A percentile compares a stretch with the other conserved stretches of the same genome.
Conservation (phyloP, 352 stramenopile species). For the Saprolegnia parasitica region DNA sequence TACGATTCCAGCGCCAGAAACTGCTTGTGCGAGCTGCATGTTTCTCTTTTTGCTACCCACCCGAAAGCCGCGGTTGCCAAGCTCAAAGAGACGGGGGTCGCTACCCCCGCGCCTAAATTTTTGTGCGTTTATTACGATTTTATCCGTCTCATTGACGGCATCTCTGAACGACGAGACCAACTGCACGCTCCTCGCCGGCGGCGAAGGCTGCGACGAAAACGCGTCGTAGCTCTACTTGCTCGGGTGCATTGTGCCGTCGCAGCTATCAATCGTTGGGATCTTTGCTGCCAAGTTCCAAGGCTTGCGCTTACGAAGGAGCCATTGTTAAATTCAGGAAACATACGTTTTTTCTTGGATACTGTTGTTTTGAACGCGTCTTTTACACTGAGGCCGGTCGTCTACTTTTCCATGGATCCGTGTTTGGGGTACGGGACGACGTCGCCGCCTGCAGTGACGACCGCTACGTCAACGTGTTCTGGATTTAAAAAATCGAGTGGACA, state of each 20-base stretch:
- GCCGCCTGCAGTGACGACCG: too few species aligned
- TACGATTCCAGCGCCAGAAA: conserved; percentile 29
- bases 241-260: neutral
- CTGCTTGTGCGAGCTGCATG: neutral
- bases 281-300: neutral
- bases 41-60: neutral
- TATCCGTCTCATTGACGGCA: conserved; percentile 10
- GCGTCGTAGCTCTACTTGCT: neutral
- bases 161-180: conserved; percentile 13
- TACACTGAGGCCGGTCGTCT: too few species aligned
- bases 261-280: neutral
- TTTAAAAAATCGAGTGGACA: too few species aligned
- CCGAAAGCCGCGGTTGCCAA: conserved; percentile 11
- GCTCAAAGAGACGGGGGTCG: neutral
- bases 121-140: neutral
- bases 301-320: neutral
- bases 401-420: too few species aligned
- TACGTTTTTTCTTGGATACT: too few species aligned
- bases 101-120: conserved; percentile 1
- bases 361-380: neutral
- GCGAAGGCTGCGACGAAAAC: conserved; percentile 3
- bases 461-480: too few species aligned
- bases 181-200: conserved; percentile 16
- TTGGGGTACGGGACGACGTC: too few species aligned
- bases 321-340: too few species aligned